Evolutionary conservation across 345 rosid species (phyloP).

Genomic region (Dimocarpus longan): DNA sequence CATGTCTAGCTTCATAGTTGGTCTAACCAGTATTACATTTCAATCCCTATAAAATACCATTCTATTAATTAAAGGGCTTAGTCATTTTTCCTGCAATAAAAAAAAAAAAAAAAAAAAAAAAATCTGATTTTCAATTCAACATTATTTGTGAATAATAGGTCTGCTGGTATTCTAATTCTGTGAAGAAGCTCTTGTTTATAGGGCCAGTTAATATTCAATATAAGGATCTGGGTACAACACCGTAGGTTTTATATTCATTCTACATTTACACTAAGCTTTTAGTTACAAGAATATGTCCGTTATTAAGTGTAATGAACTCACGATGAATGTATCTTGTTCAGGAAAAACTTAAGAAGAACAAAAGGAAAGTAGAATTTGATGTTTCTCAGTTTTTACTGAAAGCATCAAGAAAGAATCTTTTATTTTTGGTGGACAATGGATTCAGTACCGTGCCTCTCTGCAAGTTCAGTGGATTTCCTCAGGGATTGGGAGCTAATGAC

Average conservation of each 20-base stretch:
- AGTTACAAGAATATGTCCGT: background rate
- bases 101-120: too few relatives aligned
- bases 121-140: background rate
- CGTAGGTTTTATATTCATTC: background rate
- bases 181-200: background rate
- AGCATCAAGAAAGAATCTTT: constrained; percentile 42
- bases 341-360: constrained; percentile 75
- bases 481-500: constrained; percentile 70
- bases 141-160: background rate
- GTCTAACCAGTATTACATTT: background rate
- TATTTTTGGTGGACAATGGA: constrained; percentile 34
- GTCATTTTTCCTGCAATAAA: background rate
- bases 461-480: constrained; percentile 54
- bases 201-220: background rate
- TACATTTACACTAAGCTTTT: background rate
- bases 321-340: constrained; percentile 25
- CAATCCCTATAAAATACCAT: background rate
- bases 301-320: background rate
- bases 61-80: background rate
- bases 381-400: constrained; percentile 42
- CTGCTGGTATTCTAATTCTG: background rate
- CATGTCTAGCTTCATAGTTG: background rate
- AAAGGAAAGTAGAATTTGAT: constrained; percentile 55
- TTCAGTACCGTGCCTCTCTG: constrained; percentile 51
- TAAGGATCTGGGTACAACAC: background rate